Percentiles rank a stretch among this genome's conserved stretches.
Conservation (phyloP, 805 yeast genomes). For the Yarrowia deformans region DNA sequence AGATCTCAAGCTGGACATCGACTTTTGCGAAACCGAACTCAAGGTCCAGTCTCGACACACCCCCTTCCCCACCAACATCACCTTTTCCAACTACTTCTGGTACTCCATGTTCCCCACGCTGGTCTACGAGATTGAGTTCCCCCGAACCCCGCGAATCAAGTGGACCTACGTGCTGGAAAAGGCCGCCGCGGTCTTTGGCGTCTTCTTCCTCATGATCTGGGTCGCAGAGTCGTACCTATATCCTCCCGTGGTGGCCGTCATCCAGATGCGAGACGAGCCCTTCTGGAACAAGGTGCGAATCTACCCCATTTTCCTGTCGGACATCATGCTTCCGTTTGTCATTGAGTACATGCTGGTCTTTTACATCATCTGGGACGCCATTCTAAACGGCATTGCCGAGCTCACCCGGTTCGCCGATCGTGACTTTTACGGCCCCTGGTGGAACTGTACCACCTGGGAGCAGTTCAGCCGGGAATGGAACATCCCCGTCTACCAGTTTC, state of each 20-base stretch:
- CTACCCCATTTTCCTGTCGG: slow-evolving; percentile 69
- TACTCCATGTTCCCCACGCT: slow-evolving; percentile 90
- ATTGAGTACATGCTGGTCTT: slow-evolving; percentile 77
- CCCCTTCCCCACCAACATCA: slow-evolving; percentile 77
- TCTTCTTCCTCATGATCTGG: slow-evolving; percentile 79
- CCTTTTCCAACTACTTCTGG: slow-evolving; percentile 68
- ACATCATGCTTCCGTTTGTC: slow-evolving; percentile 81
- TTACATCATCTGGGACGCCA: slow-evolving; percentile 95
- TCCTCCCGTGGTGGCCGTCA: slow-evolving; percentile 71
- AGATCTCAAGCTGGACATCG: slow-evolving; percentile 58
- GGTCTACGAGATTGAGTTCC: slow-evolving; percentile 73
- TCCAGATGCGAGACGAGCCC: slow-evolving; percentile 61
- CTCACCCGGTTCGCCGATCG: slow-evolving; percentile 86
- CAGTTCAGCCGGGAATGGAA: slow-evolving; percentile 96
- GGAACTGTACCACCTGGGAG: slow-evolving; percentile 95
- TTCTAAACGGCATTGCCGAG: slow-evolving; percentile 88
- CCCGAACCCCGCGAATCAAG: slow-evolving; percentile 73
- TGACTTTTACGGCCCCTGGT: slow-evolving; percentile 95
- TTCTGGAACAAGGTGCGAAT: slow-evolving; percentile 54
- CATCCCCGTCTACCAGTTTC: slow-evolving; percentile 86
- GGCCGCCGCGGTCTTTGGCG: slow-evolving; percentile 82
- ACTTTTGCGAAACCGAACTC: slow-evolving; percentile 77
- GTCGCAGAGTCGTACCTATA: slow-evolving; percentile 77
- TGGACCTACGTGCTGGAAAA: slow-evolving; percentile 74
- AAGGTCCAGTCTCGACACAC: slow-evolving; percentile 58